Base-by-base conservation (phyloP, 345 rosid species). In the Salix koriyanagi region DNA sequence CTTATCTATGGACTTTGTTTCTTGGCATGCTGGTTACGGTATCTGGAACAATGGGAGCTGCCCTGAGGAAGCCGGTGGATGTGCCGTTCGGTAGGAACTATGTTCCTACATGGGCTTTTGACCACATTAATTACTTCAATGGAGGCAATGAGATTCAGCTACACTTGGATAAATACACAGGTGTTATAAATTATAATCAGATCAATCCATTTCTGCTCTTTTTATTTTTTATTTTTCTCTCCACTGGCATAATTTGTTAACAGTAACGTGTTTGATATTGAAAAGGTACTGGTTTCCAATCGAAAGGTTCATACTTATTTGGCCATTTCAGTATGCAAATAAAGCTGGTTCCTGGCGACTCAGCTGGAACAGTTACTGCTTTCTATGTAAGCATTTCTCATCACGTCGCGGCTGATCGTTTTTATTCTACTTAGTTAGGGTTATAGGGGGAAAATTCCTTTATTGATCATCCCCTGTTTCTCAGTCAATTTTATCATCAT, bases 311-410 rank as follows among this genome's bases (percentile, higher is more conserved):
- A 1, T 92, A 94, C 88, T 79, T 90, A 81, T 94, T 92, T 75
- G 97, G 98, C 39, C 94, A 90, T 75, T 92, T 94, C 83, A 88
- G 89, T 77, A 90, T 90, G 96, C 90, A 94, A 65, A 90, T 94
- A 23, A 92, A 90, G 89, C 69, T 94, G 79, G 92, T 89, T 82
- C 81, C 89, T 9, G 94, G 94, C 13, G 94, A 94, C 78, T 92
- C 94, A 65, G 97, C 98, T 7, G 98, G 98, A 78, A 86, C 90
- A 7, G 98, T 92, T 36, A 90, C 96, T 62, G 97, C 96, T 37
- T 92, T 90, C 79, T 94, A 94, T 67, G 98, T 92, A 30, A 86
- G 92, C 70, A 2, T 36, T 68, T 65, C 42, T 32, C 4, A 28
- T 42, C 19, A 0, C 28, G n/a, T 28, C 25, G 42, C 6, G 15